Evolutionary conservation across 2,329 filamentous ascomycete species (phyloP).

Genomic region (Aureobasidium sp.): DNA sequence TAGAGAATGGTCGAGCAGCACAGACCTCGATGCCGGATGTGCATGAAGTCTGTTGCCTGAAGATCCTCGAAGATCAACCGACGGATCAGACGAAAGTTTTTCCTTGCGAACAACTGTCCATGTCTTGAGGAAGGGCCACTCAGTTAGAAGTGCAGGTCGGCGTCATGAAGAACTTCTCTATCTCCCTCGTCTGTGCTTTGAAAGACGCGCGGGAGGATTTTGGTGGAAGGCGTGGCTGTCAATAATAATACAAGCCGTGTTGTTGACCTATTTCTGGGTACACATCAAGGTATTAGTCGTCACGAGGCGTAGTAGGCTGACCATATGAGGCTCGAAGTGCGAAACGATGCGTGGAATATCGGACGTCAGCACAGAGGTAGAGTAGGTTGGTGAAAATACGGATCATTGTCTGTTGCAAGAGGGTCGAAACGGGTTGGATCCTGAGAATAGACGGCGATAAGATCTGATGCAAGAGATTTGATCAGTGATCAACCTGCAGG

Average conservation of each 20-base stretch:
- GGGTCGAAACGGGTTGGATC: background rate
- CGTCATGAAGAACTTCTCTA: background rate
- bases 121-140: background rate
- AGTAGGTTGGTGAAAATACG: background rate
- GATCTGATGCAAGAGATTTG: background rate
- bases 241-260: background rate
- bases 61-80: background rate
- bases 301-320: background rate
- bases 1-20: conserved; percentile 4
- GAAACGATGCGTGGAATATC: background rate
- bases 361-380: background rate
- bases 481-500: background rate
- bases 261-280: background rate
- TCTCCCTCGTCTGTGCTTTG: background rate
- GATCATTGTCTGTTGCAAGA: background rate
- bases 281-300: background rate
- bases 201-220: background rate
- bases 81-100: background rate
- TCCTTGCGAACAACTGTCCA: background rate
- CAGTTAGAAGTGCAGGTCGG: background rate
- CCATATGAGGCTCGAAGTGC: background rate
- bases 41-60: background rate
- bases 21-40: background rate
- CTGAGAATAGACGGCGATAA: background rate
- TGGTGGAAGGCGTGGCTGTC: background rate